phyloP scores from a whole-genome alignment of 208 protist species.

The Acanthamoeba lenticulata region DNA sequence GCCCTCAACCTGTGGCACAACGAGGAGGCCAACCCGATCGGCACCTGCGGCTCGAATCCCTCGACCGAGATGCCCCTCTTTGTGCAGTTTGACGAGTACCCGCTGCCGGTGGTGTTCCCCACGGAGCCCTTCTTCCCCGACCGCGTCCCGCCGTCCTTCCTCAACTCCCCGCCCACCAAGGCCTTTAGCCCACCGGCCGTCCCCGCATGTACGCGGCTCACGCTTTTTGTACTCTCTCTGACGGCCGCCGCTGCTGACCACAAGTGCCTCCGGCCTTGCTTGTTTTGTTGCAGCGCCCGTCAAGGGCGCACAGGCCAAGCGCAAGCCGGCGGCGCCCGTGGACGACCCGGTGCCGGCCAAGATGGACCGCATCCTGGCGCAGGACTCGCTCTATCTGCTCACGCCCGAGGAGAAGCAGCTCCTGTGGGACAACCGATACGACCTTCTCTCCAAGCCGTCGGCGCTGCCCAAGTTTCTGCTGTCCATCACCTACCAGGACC shows the following conservation, averaged over 20 bases:
- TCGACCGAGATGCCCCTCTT: not conserved
- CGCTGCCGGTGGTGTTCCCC: constrained; percentile 53
- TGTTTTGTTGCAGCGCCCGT: too few species aligned
- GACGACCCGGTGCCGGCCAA: not conserved
- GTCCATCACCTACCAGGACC: constrained; percentile 69
- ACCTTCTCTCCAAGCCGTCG: not conserved
- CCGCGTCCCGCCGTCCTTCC: not conserved
- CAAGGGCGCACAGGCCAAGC: not conserved
- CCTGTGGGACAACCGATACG: not conserved
- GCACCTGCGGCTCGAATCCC: not conserved
- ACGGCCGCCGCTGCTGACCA: too few species aligned
- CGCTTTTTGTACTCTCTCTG: not conserved
- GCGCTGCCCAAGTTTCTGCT: constrained; percentile 70
- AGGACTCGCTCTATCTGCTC: not conserved
- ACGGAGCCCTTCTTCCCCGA: constrained; percentile 34
- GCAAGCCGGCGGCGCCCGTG: not conserved
- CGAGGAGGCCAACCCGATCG: constrained; percentile 79
- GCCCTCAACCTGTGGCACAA: constrained; percentile 75
- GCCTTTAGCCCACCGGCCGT: not conserved
- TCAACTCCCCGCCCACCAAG: not conserved
- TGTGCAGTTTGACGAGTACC: constrained; percentile 13
- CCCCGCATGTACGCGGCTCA: too few species aligned
- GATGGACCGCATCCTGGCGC: not conserved
- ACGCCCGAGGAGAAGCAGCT: constrained; percentile 21
- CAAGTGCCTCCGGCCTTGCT: not conserved